Percentiles rank a stretch among this genome's conserved stretches.
Conservation (phyloP, 192 early-diverging fungal genomes). For the Lobulomyces angularis region DNA sequence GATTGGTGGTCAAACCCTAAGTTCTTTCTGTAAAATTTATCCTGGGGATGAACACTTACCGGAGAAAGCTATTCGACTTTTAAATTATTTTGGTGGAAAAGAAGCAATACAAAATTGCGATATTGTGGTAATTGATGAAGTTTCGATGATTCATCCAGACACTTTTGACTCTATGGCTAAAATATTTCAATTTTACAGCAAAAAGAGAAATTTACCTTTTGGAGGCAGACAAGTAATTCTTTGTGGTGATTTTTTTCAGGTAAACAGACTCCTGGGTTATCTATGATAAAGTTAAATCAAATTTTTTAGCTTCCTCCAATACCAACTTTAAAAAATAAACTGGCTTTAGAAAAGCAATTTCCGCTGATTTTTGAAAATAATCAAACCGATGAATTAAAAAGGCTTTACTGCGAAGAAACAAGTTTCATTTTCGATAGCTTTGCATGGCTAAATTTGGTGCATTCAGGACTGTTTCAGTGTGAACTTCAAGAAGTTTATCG, state of each 20-base stretch:
- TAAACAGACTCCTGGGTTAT: too few species aligned
- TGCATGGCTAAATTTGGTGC: too few species aligned
- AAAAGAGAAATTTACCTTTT: slow-evolving; percentile 17
- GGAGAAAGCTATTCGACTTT: too few species aligned
- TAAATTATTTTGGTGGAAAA: too few species aligned
- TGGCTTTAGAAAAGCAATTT: too few species aligned
- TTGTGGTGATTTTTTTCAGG: slow-evolving; percentile 36
- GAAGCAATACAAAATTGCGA: slow-evolving; percentile 18
- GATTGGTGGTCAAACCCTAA: slow-evolving; percentile 24
- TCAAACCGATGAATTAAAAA: too few species aligned
- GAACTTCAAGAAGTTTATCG: slow-evolving; percentile 23
- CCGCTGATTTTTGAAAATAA: too few species aligned
- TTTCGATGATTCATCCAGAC: slow-evolving; percentile 28
- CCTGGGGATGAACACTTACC: slow-evolving; percentile 1
- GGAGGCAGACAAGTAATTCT: slow-evolving; percentile 33
- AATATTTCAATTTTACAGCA: slow-evolving; percentile 3
- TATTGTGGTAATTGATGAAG: slow-evolving; percentile 30
- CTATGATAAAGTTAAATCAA: too few species aligned
- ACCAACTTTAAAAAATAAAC: too few species aligned
- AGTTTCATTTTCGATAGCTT: too few species aligned
- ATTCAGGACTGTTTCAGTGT: slow-evolving; percentile 19
- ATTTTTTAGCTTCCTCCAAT: too few species aligned
- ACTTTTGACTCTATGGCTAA: slow-evolving; percentile 10
- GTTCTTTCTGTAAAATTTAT: slow-evolving; percentile 17
- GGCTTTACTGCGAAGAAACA: too few species aligned